Base-by-base conservation (phyloP, 257 asterid species). In the Solanum raphanifolium region DNA sequence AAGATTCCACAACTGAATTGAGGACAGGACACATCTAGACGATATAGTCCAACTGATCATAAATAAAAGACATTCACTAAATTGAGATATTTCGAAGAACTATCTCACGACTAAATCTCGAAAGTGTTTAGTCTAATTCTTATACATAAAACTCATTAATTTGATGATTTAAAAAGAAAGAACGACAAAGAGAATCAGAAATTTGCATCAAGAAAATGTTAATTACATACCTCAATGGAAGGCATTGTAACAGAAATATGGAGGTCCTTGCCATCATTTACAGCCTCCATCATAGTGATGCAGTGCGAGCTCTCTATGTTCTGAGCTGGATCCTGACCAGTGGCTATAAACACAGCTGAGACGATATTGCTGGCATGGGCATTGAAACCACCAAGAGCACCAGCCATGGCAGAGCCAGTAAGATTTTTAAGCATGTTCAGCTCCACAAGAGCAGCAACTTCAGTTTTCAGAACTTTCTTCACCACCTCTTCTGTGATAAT, bases 311-410 rank as follows among this genome's bases (percentile, higher is more conserved):
- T 92, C 89, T 92, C 94, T 65, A 92, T 89, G 87, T 92, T 92
- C 89, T 92, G 94, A 13, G 94, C 94, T 39, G 94, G 94, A 86
- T 92, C 93, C 75, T 92, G 94, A 21, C 94, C 94, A 1, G 94
- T 92, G 87, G 94, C 94, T 34, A 92, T 34, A 88, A 16, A 92
- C 29, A 92, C 90, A 10, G 94, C 94, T 3, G 92, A 88, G 66
- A 92, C 92, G 52, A 92, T 91, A 84, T 92, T 92, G 88, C 94
- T 91, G 5, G 94, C 94, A 34, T 92, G 94, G 35, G 94, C 94
- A 85, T 92, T 92, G 92, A 92, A 92, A 48, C 94, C 94, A 75
- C 94, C 94, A 38, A 92, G 94, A 18, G 92, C 88, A 58, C 94
- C 94, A 9, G 94, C 94, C 87, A 92, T 85, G 38, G 94, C 94